phyloP scores from a whole-genome alignment of 2,329 filamentous ascomycete species.

The Trichophyton verrucosum region DNA sequence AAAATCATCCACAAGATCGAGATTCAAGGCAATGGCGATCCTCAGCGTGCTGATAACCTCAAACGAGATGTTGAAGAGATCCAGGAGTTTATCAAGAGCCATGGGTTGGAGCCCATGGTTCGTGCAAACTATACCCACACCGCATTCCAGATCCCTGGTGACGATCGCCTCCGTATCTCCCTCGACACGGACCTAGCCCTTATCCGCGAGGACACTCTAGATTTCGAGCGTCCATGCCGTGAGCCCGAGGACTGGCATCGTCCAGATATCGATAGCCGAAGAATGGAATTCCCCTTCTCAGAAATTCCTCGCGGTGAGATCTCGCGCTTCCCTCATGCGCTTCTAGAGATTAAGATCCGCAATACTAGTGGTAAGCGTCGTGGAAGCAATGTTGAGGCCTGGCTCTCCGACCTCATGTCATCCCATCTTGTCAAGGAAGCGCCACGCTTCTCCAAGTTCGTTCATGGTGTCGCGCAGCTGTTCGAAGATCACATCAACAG shows the following conservation, averaged over 20 bases:
- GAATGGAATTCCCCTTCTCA: slow-evolving; percentile 77
- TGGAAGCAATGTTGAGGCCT: slow-evolving; percentile 57
- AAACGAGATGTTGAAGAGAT: slow-evolving; percentile 62
- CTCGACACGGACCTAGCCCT: slow-evolving; percentile 88
- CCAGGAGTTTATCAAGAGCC: slow-evolving; percentile 64
- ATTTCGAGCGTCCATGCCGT: slow-evolving; percentile 72
- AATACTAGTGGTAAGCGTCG: slow-evolving; percentile 54
- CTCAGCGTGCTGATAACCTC: slow-evolving; percentile 55
- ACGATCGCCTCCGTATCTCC: slow-evolving; percentile 79
- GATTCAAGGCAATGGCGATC: slow-evolving; percentile 54
- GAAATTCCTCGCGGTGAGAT: slow-evolving; percentile 84
- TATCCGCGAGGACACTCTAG: slow-evolving; percentile 63
- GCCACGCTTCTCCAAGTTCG: slow-evolving; percentile 90
- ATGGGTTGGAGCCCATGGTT: slow-evolving; percentile 69
- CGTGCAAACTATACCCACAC: slow-evolving; percentile 89
- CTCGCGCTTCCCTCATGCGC: slow-evolving; percentile 74
- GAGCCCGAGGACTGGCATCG: slow-evolving; percentile 85
- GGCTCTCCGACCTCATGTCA: slow-evolving; percentile 82
- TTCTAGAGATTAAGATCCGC: slow-evolving; percentile 85
- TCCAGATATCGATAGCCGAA: slow-evolving; percentile 68
- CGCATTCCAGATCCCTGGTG: slow-evolving; percentile 89
- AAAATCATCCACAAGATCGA: slow-evolving; percentile 77
- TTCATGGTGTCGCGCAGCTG: slow-evolving; percentile 78
- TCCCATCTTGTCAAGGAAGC: slow-evolving; percentile 86
- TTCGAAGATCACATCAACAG: slow-evolving; percentile 96